phyloP scores from a whole-genome alignment of 176 grass and related monocot genomes.

The Cocos nucifera region DNA sequence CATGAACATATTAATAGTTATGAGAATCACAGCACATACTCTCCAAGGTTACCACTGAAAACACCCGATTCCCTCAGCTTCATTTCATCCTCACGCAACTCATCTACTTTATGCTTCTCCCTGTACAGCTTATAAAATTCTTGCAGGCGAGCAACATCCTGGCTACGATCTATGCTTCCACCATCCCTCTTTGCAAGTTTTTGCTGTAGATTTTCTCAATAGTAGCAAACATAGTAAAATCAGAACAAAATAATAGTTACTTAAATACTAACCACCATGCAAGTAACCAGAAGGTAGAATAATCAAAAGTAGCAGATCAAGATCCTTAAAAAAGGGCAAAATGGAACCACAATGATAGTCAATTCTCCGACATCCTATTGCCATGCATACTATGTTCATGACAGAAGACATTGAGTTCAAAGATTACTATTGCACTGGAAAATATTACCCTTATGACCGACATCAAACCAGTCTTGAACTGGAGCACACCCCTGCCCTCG shows the following conservation, averaged over 20 bases:
- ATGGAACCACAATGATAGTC: no score
- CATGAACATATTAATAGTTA: not conserved
- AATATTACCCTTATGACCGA: slow-evolving; percentile 69
- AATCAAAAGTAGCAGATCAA: no score
- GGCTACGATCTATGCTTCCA: slow-evolving; percentile 63
- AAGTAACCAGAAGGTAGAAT: no score
- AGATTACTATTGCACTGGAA: no score
- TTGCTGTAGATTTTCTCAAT: slow-evolving; percentile 49
- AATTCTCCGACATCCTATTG: no score
- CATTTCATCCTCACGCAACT: slow-evolving; percentile 78
- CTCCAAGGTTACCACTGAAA: slow-evolving; percentile 73
- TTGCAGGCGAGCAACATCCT: slow-evolving; percentile 68
- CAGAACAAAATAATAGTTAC: not conserved
- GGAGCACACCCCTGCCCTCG: slow-evolving; percentile 83
- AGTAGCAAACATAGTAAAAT: not conserved
- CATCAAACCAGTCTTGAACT: slow-evolving; percentile 95
- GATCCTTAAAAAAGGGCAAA: no score
- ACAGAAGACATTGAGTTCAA: no score
- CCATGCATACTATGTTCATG: no score
- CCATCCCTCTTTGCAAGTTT: slow-evolving; percentile 69
- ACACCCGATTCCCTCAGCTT: slow-evolving; percentile 84
- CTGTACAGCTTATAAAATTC: slow-evolving; percentile 96
- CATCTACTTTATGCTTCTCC: slow-evolving; percentile 81
- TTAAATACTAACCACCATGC: no score
- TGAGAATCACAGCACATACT: slow-evolving; percentile 37